A percentile compares a stretch with the other conserved stretches of the same genome.
phyloP scores from a whole-genome alignment of 805 yeast species.

The Cyberlindnera xishuangbannaensis region DNA sequence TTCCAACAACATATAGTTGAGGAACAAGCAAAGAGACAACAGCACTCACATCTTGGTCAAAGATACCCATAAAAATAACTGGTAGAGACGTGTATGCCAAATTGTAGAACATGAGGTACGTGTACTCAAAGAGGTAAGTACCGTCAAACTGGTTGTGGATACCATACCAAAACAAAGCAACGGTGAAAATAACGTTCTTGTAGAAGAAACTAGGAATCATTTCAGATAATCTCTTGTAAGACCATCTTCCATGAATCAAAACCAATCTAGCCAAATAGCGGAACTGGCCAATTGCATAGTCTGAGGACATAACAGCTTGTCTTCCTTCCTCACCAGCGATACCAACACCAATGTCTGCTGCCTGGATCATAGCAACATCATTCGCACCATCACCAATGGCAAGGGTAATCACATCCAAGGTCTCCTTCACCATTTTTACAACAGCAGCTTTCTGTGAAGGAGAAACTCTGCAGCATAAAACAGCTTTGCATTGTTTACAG shows the following conservation, averaged over 20 bases:
- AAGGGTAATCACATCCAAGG: conserved; percentile 73
- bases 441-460: conserved; percentile 96
- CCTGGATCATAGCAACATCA: conserved; percentile 87
- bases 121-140: conserved; percentile 70
- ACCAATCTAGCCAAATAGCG: conserved; percentile 61
- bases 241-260: conserved; percentile 81
- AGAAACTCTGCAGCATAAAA: conserved; percentile 95
- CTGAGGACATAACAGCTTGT: conserved; percentile 84
- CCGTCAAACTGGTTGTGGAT: conserved; percentile 73
- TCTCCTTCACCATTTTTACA: conserved; percentile 68
- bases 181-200: conserved; percentile 69
- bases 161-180: conserved; percentile 78
- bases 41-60: conserved; percentile 76
- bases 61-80: conserved; percentile 67
- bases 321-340: conserved; percentile 89
- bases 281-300: conserved; percentile 81
- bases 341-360: conserved; percentile 66
- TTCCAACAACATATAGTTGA: conserved; percentile 68
- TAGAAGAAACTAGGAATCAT: conserved; percentile 80
- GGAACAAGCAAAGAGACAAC: conserved; percentile 66
- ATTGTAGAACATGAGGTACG: conserved; percentile 74
- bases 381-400: conserved; percentile 85
- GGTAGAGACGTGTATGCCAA: conserved; percentile 81
- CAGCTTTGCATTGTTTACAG: conserved; percentile 77
- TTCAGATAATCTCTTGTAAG: conserved; percentile 72